Evolutionary conservation across 2,329 filamentous ascomycete species (phyloP), one percentile per base, ranked within the genome.

Genomic region (Apiospora sp.): DNA sequence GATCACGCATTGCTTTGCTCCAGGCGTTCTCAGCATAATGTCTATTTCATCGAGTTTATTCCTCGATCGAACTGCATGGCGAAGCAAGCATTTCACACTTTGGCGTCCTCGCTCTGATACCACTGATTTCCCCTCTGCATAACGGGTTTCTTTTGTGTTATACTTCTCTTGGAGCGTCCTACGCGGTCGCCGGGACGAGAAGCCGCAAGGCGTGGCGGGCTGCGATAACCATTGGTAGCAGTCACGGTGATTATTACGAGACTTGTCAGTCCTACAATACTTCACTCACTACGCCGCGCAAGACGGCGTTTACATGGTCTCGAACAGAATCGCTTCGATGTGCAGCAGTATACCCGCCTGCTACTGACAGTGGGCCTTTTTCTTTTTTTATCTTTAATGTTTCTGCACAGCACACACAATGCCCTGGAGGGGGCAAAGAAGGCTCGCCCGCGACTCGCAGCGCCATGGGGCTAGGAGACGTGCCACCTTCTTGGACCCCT

Each of bases 21-120:
- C 73, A 74, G 79, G 77, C 79, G 77, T 81, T 80, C 75, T 74
- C 75, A 79, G 79, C 80, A 82, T 80, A 81, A 80, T 79, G 78
- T 81, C 78, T 81, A 80, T 77, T 79, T 79, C 76, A 77, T 79
- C 76, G 74, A 78, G 76, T 79, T 78, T 75, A 77, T 78, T 79
- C 76, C 78, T 78, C 77, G 78, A 76, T 79, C 76, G 78, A 79
- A 71, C 75, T 79, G 79, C 79, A 81, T 82, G 79, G 80, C 80
- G 79, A 81, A 81, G 78, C 80, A 81, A 81, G 80, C 80, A 82
- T 81, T 79, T 79, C 69, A 71, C 58, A 48, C 80, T 75, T 77
- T 79, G 80, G 80, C 80, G 80, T 81, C 79, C 49, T 77, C 79
- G 78, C 77, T 81, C 76, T 80, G 80, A 82, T 82, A 82, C 80